Base-by-base conservation (phyloP, 2,329 filamentous ascomycete species). In the Colletotrichum lini region DNA sequence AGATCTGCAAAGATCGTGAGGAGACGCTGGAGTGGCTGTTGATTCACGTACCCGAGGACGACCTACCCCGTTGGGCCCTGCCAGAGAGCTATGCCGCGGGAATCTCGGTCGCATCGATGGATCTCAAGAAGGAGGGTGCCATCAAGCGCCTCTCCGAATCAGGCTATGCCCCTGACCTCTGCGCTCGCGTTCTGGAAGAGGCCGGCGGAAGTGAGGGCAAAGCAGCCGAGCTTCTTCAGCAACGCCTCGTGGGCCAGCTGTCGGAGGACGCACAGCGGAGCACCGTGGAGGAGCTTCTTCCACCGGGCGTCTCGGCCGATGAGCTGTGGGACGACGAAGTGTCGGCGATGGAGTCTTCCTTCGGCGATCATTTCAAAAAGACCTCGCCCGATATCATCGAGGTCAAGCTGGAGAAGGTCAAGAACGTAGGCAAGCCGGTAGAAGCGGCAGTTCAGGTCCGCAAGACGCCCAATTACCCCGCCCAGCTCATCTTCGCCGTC, bases 31-130 rank as follows among this genome's bases (percentile, higher is more conserved):
- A 98, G 80, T 99, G 96, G 96, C 87, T 99, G 18, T 88, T 99
- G 59, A 95, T 98, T 62, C 96, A 99, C 81, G 95, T 99, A 2
- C 96, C 96, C 1, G 96, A 99, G 79, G 96, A 99, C 79, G 96
- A 98, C 77, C 84, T 98, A n/a, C 96, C 96, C 1, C 86, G 89
- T 8, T 98, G 96, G 95, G 94, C 94, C 76, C 84, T 99, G 52
- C 96, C 96, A 0, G 95, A 97, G 81, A 93, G 92, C 72, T 99
- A 99, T 80, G 91, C 93, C 13, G 96, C 95, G 38, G 96, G 96
- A 26, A 92, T 98, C 35, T 94, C 92, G 54, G 91, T 99, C 74
- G 96, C 92, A 1, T 93, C 93, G 61, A 93, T 91, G 8, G 93
- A 98, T 79, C 81, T 98, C 72, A 93, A 91, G 78, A 90, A 91